These are phyloP conservation scores for Curvularia eragrostidis DNA, from an alignment of 2,329 filamentous ascomycete genomes.

Conservation along the genomic window DNA sequence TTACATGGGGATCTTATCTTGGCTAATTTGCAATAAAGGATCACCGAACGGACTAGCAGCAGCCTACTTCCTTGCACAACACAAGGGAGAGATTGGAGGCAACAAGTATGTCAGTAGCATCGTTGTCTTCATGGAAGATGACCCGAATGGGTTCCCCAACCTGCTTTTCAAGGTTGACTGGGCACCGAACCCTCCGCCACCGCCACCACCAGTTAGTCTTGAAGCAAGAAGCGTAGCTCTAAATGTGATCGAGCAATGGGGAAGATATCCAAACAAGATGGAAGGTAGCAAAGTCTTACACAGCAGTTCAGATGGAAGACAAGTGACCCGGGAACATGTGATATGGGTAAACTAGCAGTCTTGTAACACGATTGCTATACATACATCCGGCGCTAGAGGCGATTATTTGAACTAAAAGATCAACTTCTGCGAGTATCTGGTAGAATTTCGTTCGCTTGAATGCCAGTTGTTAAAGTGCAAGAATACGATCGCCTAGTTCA, in stretches of 20 bases:
- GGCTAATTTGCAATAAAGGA: not conserved
- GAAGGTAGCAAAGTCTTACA: not conserved
- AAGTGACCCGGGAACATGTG: conserved; percentile 10
- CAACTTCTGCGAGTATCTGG: too few species aligned
- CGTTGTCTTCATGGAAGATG: not conserved
- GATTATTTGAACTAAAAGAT: too few species aligned
- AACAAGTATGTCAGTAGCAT: conserved; percentile 4
- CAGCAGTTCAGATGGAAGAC: conserved; percentile 11
- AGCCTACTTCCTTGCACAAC: conserved; percentile 10
- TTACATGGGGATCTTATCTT: not conserved
- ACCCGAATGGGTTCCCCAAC: not conserved
- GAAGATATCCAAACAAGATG: not conserved
- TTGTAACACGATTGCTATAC: not conserved
- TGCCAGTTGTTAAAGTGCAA: too few species aligned
- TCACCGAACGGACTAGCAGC: conserved; percentile 4
- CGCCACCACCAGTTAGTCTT: not conserved
- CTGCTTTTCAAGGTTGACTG: conserved; percentile 1
- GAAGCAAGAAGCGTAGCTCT: too few species aligned
- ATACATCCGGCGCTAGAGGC: not conserved
- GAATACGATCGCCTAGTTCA: too few species aligned
- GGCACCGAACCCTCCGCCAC: not conserved
- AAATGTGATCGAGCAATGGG: too few species aligned
- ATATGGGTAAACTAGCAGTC: not conserved
- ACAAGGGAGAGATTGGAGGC: conserved; percentile 1
- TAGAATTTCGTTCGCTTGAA: too few species aligned